These are phyloP conservation scores for Talaromyces amestolkiae DNA, from an alignment of 2,329 filamentous ascomycete genomes.

Conservation along the genomic window DNA sequence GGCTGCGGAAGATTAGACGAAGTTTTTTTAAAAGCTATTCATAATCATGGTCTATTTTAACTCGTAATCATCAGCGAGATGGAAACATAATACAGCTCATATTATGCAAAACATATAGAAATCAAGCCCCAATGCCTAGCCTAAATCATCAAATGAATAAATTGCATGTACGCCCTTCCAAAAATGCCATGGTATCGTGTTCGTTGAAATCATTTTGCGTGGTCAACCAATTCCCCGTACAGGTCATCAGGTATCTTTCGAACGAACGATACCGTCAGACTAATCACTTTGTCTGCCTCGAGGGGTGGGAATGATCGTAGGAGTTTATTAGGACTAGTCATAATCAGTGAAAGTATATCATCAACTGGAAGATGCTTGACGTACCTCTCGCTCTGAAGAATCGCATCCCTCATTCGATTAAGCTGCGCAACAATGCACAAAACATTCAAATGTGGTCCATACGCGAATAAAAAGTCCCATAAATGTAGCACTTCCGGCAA, in stretches of 20 bases:
- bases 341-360: background rate
- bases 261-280: constrained; percentile 79
- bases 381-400: constrained; percentile 81
- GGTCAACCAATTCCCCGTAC: constrained; percentile 83
- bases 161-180: background rate
- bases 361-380: constrained; percentile 22
- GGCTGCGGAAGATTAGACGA: constrained; percentile 30
- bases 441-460: constrained; percentile 91
- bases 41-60: background rate
- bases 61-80: background rate
- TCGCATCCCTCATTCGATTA: constrained; percentile 78
- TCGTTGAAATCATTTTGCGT: constrained; percentile 57
- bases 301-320: constrained; percentile 83
- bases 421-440: constrained; percentile 95
- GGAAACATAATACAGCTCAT: background rate
- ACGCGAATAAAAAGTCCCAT: constrained; percentile 97
- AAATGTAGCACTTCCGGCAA: constrained; percentile 87
- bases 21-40: background rate
- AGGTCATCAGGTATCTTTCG: constrained; percentile 87
- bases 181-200: background rate
- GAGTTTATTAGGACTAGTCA: constrained; percentile 80
- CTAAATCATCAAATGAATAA: background rate
- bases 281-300: constrained; percentile 79
- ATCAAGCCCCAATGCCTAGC: background rate
- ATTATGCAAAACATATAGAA: constrained; percentile 4